Evolutionary conservation across 108 stramenopile species (phyloP).

Genomic region (Cafeteria roenbergensis): DNA sequence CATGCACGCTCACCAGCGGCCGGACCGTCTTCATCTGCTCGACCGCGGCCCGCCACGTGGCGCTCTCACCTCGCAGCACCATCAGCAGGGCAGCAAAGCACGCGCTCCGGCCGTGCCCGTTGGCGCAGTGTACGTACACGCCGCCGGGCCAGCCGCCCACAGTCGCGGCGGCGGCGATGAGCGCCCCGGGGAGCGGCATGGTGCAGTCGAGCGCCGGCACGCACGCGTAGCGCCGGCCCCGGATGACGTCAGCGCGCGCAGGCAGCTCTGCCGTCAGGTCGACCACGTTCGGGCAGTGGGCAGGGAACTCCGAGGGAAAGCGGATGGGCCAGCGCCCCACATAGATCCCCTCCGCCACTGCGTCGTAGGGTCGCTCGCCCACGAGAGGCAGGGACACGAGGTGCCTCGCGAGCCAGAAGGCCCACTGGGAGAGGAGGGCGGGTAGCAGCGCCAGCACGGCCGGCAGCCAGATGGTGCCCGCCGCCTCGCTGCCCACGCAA

Average conservation of each 20-base stretch:
- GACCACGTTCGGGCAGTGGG: not conserved
- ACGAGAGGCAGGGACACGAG: not conserved
- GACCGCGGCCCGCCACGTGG: not conserved
- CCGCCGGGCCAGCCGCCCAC: not conserved
- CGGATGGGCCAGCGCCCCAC: not conserved
- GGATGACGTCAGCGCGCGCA: not conserved
- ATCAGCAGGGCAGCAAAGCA: not conserved
- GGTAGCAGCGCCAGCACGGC: too few relatives aligned
- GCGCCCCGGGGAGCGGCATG: not conserved
- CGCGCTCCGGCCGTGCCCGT: constrained; percentile 1
- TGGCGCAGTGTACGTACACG: constrained; percentile 1
- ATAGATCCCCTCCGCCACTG: not conserved
- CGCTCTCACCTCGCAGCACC: not conserved
- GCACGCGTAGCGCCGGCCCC: not conserved
- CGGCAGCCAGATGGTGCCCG: too few relatives aligned
- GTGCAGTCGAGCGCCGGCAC: not conserved
- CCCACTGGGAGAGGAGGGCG: too few relatives aligned
- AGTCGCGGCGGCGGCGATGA: not conserved
- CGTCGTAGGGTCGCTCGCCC: not conserved
- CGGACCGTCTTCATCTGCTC: not conserved
- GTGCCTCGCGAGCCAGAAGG: too few relatives aligned
- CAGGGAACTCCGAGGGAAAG: not conserved
- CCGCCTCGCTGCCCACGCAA: too few relatives aligned
- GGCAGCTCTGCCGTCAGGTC: not conserved
- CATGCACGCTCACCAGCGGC: not conserved